These are phyloP conservation scores for Bocquillonia castaneifolia DNA, from an alignment of 441 rosid species.

Conservation along the genomic window DNA sequence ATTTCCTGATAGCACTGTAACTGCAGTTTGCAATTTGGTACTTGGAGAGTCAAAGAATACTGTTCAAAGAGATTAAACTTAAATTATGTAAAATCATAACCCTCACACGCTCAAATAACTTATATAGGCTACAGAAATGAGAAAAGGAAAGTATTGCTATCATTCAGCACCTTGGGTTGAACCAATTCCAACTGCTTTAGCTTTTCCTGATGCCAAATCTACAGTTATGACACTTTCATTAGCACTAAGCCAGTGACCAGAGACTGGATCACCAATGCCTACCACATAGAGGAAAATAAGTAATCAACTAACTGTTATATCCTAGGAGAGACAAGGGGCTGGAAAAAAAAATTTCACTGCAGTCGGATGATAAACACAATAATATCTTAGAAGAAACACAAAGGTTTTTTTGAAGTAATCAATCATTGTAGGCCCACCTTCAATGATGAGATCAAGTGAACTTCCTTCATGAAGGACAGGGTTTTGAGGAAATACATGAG, in stretches of 20 bases:
- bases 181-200: conserved; percentile 69
- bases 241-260: conserved; percentile 69
- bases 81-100: conserved; percentile 2
- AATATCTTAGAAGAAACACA: conserved; percentile 1
- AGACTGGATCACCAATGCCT: conserved; percentile 53
- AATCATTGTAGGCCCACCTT: conserved; percentile 14
- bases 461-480: conserved; percentile 59
- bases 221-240: conserved; percentile 57
- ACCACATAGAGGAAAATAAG: conserved; percentile 7
- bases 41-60: conserved; percentile 61
- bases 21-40: conserved; percentile 60
- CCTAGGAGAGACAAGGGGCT: background rate
- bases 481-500: conserved; percentile 66
- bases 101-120: too few species aligned
- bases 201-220: conserved; percentile 59
- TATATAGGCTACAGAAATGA: conserved; percentile 11
- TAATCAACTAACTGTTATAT: background rate
- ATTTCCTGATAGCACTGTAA: conserved; percentile 58
- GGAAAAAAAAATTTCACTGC: background rate
- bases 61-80: conserved; percentile 35
- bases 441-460: conserved; percentile 40
- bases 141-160: conserved; percentile 5
- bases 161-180: conserved; percentile 54
- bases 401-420: conserved; percentile 7
- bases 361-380: conserved; percentile 3